Evolutionary conservation across 768 basidiomycete species (phyloP), one percentile per base, ranked within the genome.

Genomic region (Suillus occidentalis): DNA sequence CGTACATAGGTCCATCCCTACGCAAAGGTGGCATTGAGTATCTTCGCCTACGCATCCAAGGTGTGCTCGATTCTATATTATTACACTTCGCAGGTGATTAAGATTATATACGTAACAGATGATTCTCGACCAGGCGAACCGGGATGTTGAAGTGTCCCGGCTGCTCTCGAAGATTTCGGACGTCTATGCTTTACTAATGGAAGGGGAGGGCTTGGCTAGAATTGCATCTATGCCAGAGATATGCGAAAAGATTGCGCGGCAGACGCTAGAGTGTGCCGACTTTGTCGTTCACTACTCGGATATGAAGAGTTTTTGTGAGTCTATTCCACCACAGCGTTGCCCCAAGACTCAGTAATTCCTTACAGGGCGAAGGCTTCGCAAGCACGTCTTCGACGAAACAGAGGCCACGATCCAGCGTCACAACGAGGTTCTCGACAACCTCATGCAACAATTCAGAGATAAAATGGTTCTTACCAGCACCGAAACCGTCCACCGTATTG

Each of bases 241-340:
- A 40, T 52, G 43, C 20, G 31, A 31, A 12, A 31, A 55, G 25
- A 53, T 66, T 25, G 52, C 66, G 1, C 57, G 65, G 22, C 69
- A 73, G 60, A 72, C 69, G 0, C 65, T 66, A 9, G 75, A 76
- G 50, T 74, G 72, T 31, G 70, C 68, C 2, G 70, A 73, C 63
- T 76, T 76, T 39, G 73, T 75, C 47, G 61, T 60, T 7, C 71
- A 71, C 37, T 76, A 76, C 63, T 66, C 72, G 20, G 69, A 63
- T 56, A 72, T 63, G 22, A 72, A 69, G 57, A 71, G 61, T 13
- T 69, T 70, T 34, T 58, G 73, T 74, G 53, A 20, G 70, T 69
- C 2, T 10, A 4, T 39, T 16, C 37, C 14, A 18, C 16, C 16
- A 7, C 2, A 3, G 28, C 28, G 28, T 1, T 28, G 28, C 28